phyloP scores from a whole-genome alignment of 129 eudicot genomes.

The Flaveria bidentis region DNA sequence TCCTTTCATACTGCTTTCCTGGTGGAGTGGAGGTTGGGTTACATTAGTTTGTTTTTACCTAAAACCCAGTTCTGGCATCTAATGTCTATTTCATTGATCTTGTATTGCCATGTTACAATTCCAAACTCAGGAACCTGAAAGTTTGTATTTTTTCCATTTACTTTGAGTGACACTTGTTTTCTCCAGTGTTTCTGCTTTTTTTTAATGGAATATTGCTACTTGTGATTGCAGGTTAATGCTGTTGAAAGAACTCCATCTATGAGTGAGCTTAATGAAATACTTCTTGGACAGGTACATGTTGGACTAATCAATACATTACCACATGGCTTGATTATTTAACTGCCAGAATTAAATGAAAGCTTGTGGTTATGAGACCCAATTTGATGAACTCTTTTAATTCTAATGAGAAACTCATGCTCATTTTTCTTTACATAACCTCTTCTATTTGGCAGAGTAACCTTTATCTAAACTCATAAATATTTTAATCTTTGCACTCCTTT shows the following conservation, averaged over 20 bases:
- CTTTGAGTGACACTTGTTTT: constrained; percentile 1
- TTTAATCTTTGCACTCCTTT: background rate
- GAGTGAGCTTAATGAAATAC: constrained; percentile 97
- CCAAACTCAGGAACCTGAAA: constrained; percentile 8
- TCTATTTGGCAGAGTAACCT: background rate
- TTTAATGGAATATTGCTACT: constrained; percentile 12
- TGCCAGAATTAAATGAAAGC: constrained; percentile 22
- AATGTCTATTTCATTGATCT: constrained; percentile 11
- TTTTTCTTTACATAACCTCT: constrained; percentile 6
- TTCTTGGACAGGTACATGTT: constrained; percentile 78
- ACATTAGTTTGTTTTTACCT: constrained; percentile 27
- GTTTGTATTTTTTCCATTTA: constrained; percentile 6
- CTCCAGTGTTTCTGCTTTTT: background rate
- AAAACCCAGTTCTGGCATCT: constrained; percentile 13
- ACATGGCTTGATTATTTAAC: constrained; percentile 2
- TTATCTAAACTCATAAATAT: background rate
- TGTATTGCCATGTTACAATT: background rate
- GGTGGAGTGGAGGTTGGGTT: constrained; percentile 84
- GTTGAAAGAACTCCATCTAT: constrained; percentile 95
- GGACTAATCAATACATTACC: background rate
- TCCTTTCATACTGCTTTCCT: constrained; percentile 97
- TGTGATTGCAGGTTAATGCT: constrained; percentile 77
- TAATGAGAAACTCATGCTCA: constrained; percentile 13
- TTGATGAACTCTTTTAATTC: constrained; percentile 9
- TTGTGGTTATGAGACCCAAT: background rate